Evolutionary conservation across 768 basidiomycete genomes (phyloP), one percentile per base, ranked within the genome.

Genomic region (Leccinum boreale): DNA sequence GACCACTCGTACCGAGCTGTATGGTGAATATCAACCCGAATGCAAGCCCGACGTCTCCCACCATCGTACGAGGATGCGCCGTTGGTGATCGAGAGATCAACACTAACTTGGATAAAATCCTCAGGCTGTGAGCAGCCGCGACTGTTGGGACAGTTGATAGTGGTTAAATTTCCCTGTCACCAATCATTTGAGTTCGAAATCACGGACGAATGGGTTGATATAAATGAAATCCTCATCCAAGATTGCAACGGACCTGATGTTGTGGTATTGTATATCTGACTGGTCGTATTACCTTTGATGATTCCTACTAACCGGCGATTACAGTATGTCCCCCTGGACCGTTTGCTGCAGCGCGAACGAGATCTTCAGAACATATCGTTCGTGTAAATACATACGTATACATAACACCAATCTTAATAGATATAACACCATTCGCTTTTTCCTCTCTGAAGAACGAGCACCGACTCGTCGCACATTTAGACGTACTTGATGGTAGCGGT

Each of bases 401-500:
- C 19, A 44, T 44, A 44, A 19, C 42, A 42, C 42, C 42, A 42
- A 10, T 42, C 10, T 44, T 12, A 0, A 19, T 44, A 44, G 5
- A 19, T 19, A 44, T 44, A 44, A 44, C n/a, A 11, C 42, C 11
- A 11, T 44, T 6, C 42, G 42, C 17, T 44, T 44, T n/a, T 19
- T 11, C 42, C 42, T 19, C 42, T 19, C 11, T n/a, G 35, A 54
- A 55, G 9, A 26, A 15, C 26, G 4, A 28, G 6, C 17, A 36
- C 17, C 7, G 14, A 49, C 35, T 2, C 15, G 1, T 50, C 21
- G 35, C 36, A 14, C 10, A 10, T 33, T 58, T 53, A 65, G 5
- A 51, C 35, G 21, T 68, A 65, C 4, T 35, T 9, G 33, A 67
- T 5, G 19, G 60, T 57, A 42, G 26, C 21, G n/a, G 29, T 42